Percentiles rank a stretch among this genome's conserved stretches.
Conservation (phyloP, 31 red algal genomes). For the Asparagopsis taxiformis region DNA sequence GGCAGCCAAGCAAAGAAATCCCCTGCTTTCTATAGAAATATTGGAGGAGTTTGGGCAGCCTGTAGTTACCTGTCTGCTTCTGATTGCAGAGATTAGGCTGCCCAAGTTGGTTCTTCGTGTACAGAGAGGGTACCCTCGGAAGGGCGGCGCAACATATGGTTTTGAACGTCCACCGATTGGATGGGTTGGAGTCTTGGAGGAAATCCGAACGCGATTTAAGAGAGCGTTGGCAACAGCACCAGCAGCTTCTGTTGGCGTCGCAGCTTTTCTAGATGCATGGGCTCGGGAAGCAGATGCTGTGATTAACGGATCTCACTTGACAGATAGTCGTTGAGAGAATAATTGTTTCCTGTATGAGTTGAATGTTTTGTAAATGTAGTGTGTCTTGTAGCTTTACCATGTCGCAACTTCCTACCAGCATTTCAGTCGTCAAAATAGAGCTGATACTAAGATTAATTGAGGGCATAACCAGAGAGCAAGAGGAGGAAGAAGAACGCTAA, state of each 20-base stretch:
- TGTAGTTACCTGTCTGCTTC: slow-evolving; percentile 54
- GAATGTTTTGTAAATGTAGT: slow-evolving; percentile 1
- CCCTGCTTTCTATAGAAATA: slow-evolving; percentile 36
- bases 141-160: slow-evolving; percentile 62
- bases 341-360: neutral
- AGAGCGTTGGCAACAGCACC: slow-evolving; percentile 61
- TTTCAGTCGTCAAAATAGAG: neutral
- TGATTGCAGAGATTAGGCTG: slow-evolving; percentile 40
- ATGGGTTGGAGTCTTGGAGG: slow-evolving; percentile 55
- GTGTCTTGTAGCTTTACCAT: neutral
- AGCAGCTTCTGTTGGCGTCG: slow-evolving; percentile 68
- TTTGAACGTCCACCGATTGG: slow-evolving; percentile 81
- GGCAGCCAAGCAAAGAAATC: slow-evolving; percentile 52
- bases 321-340: slow-evolving; percentile 24
- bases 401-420: neutral
- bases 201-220: slow-evolving; percentile 55
- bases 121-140: slow-evolving; percentile 70
- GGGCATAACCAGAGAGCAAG: slow-evolving; percentile 49
- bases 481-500: slow-evolving; percentile 63
- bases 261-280: slow-evolving; percentile 77
- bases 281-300: slow-evolving; percentile 63
- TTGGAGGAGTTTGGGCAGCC: slow-evolving; percentile 73
- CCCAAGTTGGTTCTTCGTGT: slow-evolving; percentile 63
- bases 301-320: slow-evolving; percentile 46
- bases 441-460: slow-evolving; percentile 15